Percentiles rank a stretch among this genome's conserved stretches.
Evolutionary conservation across 805 yeast genomes (phyloP).

Genomic region (Cephaloascus fragrans): DNA sequence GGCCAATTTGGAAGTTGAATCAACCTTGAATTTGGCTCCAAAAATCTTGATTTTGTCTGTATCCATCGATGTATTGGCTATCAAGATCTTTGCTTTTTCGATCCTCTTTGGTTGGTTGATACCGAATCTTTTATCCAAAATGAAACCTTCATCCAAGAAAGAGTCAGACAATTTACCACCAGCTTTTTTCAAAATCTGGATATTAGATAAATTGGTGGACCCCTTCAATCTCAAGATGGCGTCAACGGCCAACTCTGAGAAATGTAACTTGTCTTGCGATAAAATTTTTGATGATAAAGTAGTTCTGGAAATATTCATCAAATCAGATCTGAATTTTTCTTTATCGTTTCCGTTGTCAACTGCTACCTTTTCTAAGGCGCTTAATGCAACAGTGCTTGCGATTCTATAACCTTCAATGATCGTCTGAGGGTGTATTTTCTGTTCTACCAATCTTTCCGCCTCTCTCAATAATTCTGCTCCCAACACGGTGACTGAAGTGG

Average conservation of each 20-base stretch:
- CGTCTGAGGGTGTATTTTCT: constrained; percentile 95
- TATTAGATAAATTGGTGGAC: constrained; percentile 80
- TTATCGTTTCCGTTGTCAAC: constrained; percentile 57
- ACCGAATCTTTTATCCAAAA: constrained; percentile 86
- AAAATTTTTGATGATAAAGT: constrained; percentile 89
- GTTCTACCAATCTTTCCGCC: constrained; percentile 87
- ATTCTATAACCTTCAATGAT: constrained; percentile 92
- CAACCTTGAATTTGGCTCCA: constrained; percentile 97
- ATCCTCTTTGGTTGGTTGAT: constrained; percentile 86
- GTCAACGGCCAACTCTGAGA: constrained; percentile 85
- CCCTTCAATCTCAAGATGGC: constrained; percentile 86
- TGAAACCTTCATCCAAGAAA: constrained; percentile 92
- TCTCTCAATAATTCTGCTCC: constrained; percentile 88
- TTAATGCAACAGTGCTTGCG: constrained; percentile 77
- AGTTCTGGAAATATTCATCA: constrained; percentile 83
- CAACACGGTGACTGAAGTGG: constrained; percentile 89
- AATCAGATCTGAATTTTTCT: constrained; percentile 61
- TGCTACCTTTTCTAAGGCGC: constrained; percentile 68
- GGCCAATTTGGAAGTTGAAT: constrained; percentile 88
- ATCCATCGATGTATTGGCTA: constrained; percentile 94
- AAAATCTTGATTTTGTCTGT: constrained; percentile 96
- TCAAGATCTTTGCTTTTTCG: constrained; percentile 74
- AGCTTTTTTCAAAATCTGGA: constrained; percentile 84
- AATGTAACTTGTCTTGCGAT: constrained; percentile 88
- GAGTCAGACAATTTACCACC: constrained; percentile 93